Evolutionary conservation across 202 grass and related monocot species (phyloP).

Genomic region (Dendrocalamus latiflorus): DNA sequence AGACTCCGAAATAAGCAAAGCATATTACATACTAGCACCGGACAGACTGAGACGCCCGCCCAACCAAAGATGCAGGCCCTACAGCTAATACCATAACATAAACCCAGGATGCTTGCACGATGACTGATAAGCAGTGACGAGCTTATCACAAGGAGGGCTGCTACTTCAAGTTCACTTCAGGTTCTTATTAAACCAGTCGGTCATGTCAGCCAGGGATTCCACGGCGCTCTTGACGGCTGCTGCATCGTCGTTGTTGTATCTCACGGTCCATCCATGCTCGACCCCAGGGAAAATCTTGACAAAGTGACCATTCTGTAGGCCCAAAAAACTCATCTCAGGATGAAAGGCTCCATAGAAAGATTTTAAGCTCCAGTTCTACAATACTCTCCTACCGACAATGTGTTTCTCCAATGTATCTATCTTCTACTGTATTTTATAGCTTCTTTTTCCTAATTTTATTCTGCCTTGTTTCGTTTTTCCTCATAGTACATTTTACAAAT

Average conservation of each 20-base stretch:
- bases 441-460: neutral
- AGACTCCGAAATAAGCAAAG: neutral
- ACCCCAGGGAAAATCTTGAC: slow-evolving; percentile 79
- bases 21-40: neutral
- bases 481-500: neutral
- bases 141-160: neutral
- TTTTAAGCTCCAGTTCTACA: neutral
- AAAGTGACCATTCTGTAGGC: slow-evolving; percentile 35
- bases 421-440: neutral
- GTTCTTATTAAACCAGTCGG: too few species aligned
- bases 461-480: neutral
- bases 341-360: neutral
- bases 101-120: neutral
- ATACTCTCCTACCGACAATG: too few species aligned
- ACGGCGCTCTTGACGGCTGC: too few species aligned
- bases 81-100: too few species aligned
- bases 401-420: neutral
- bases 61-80: too few species aligned
- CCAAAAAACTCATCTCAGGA: neutral
- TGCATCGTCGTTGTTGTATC: too few species aligned
- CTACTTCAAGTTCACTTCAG: too few species aligned
- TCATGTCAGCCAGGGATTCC: too few species aligned
- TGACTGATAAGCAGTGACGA: neutral
- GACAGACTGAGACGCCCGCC: too few species aligned
- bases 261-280: slow-evolving; percentile 51